Conservation (phyloP, 1,284 basidiomycete species). For the Cutaneotrichosporon dermatis region DNA sequence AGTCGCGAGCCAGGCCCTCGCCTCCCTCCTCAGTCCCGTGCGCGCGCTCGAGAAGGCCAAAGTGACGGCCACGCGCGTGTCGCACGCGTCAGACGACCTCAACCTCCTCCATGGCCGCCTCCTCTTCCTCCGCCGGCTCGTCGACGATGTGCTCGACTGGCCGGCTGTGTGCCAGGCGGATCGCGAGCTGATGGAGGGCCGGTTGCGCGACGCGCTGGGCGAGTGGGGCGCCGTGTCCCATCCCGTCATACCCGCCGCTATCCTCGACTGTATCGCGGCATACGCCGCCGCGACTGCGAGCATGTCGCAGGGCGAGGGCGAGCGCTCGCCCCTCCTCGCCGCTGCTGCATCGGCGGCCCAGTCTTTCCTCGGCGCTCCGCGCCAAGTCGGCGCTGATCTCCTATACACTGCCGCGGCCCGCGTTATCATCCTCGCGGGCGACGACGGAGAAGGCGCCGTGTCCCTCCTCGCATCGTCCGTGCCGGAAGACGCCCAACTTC, state of each 20-base stretch:
- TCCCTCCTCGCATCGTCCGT: conserved; percentile 1
- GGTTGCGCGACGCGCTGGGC: conserved; percentile 8
- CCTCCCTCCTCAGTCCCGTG: conserved; percentile 32
- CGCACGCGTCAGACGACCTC: conserved; percentile 9
- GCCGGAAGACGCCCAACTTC: conserved; percentile 16
- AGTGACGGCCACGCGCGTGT: conserved; percentile 9
- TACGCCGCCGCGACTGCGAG: conserved; percentile 3
- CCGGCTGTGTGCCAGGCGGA: conserved; percentile 1
- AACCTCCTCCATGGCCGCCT: conserved; percentile 39
- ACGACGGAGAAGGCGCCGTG: not conserved
- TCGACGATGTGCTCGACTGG: conserved; percentile 33
- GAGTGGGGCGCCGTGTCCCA: conserved; percentile 4
- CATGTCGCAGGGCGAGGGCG: not conserved
- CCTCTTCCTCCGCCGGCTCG: conserved; percentile 28
- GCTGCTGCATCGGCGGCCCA: not conserved
- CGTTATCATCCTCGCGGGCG: not conserved
- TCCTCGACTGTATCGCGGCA: conserved; percentile 19
- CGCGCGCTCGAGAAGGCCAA: conserved; percentile 22
- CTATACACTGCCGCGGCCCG: conserved; percentile 15
- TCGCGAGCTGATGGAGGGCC: conserved; percentile 14
- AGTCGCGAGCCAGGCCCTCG: conserved; percentile 42
- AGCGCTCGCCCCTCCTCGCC: not conserved
- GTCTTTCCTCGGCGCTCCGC: not conserved
- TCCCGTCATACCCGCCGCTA: conserved; percentile 14
- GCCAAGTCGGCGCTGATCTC: conserved; percentile 13